phyloP scores from a whole-genome alignment of 352 stramenopile genomes.

The Phytopythium litorale region DNA sequence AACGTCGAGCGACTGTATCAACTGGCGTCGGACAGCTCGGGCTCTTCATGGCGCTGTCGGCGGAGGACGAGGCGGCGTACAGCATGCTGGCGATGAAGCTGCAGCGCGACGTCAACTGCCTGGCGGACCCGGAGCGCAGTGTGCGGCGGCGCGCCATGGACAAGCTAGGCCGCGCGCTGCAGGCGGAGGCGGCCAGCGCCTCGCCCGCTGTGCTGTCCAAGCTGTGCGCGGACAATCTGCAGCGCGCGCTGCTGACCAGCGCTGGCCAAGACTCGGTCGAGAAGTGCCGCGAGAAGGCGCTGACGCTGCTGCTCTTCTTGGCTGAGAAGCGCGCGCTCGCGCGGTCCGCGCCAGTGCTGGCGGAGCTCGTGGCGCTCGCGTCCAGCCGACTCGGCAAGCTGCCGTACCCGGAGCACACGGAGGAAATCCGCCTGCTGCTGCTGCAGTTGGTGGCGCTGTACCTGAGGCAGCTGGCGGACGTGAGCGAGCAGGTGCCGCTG shows the following conservation, averaged over 20 bases:
- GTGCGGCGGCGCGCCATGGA: constrained; percentile 70
- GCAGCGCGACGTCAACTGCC: constrained; percentile 80
- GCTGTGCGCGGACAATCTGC: constrained; percentile 40
- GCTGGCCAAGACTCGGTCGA: constrained; percentile 56
- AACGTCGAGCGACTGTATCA: not conserved
- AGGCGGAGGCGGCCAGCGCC: constrained; percentile 36
- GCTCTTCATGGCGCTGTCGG: constrained; percentile 32
- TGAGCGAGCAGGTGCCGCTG: constrained; percentile 19
- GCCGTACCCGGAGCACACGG: constrained; percentile 72
- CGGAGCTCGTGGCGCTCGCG: constrained; percentile 46
- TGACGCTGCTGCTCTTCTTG: constrained; percentile 57
- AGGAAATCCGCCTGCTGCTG: constrained; percentile 77
- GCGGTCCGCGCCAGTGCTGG: constrained; percentile 30
- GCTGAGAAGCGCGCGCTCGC: constrained; percentile 44
- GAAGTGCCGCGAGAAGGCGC: constrained; percentile 72
- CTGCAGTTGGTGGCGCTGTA: constrained; percentile 54
- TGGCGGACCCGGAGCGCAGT: constrained; percentile 61
- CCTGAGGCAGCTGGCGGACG: constrained; percentile 43
- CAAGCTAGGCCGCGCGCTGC: constrained; percentile 55
- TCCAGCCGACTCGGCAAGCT: constrained; percentile 62
- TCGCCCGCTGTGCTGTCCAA: constrained; percentile 31
- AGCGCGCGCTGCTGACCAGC: constrained; percentile 44
- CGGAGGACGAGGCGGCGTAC: constrained; percentile 48
- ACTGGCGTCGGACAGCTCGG: not conserved
- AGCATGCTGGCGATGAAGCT: constrained; percentile 73